Evolutionary conservation across 2,329 filamentous ascomycete genomes (phyloP), one percentile per base, ranked within the genome.

Genomic region (Colletotrichum tofieldiae): DNA sequence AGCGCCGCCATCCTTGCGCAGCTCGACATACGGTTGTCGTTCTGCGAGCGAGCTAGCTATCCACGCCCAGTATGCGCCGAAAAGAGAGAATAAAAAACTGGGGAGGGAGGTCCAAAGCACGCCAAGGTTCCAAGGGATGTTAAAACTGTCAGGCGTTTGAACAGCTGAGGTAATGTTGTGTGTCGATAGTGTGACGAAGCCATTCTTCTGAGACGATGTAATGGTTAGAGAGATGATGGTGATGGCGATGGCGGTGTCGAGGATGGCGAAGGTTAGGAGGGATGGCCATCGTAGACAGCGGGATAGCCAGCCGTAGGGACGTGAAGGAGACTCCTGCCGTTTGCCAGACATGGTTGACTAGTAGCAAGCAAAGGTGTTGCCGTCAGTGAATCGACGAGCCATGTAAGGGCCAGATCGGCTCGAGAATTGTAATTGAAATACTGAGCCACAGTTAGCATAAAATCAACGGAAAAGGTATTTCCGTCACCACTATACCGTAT

Each of bases 61-160:
- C 64, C 64, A 67, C 20, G 41, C 45, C 64, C 64, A 67, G 64
- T 67, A 67, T 0, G 55, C 64, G 32, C 29, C 64, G 55, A 67
- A 67, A 8, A 67, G 54, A n/a, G 64, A 29, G 20, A 67, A 67
- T 1, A 23, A 16, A 7, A 67, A 52, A 23, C 55, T 67, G 1
- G 64, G 64, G 6, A 67, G 11, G 16, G 64, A 49, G 20, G 55
- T 67, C 61, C 64, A 60, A 8, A 60, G 43, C 1, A 67, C 16
- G 16, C 64, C 55, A 16, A 60, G 39, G 14, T 60, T 39, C 54
- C 45, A 45, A 18, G 47, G 23, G 64, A 60, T 5, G 47, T 54
- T 39, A 32, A 64, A 43, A 8, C n/a, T 23, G n/a, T 20, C 37
- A 7, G 47, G 4, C 5, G 41, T 23, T 4, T 20, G 41, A 32